phyloP scores from a whole-genome alignment of 805 yeast genomes.

The Saturnispora kantuleensis region DNA sequence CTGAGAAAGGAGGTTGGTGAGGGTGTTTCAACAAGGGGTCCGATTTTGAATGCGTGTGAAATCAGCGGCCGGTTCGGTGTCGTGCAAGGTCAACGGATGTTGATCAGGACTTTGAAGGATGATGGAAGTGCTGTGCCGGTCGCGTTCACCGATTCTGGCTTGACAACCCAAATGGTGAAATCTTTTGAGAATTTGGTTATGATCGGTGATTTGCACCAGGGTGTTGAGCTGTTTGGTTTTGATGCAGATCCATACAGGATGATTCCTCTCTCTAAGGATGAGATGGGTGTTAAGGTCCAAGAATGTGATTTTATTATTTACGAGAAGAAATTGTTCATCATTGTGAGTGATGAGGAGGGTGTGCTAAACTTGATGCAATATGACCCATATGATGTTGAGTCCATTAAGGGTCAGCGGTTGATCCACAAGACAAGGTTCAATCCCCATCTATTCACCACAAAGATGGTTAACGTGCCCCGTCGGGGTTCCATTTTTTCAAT shows the following conservation, averaged over 20 bases:
- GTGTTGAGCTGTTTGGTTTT: constrained; percentile 76
- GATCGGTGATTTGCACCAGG: constrained; percentile 70
- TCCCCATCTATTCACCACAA: constrained; percentile 50
- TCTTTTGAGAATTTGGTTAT: constrained; percentile 74
- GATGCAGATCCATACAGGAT: constrained; percentile 92
- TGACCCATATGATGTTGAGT: constrained; percentile 85
- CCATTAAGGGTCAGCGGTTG: constrained; percentile 70
- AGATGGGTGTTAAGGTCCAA: constrained; percentile 48
- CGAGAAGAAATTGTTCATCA: constrained; percentile 57
- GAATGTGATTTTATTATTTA: constrained; percentile 69
- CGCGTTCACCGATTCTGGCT: constrained; percentile 82
- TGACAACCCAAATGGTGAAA: constrained; percentile 70
- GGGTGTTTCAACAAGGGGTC: constrained; percentile 67
- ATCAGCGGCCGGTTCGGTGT: constrained; percentile 75
- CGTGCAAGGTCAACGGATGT: constrained; percentile 74
- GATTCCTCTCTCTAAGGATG: constrained; percentile 68
- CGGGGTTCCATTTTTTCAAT: constrained; percentile 21
- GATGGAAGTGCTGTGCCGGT: constrained; percentile 85
- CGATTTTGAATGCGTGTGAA: constrained; percentile 68
- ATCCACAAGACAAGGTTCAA: constrained; percentile 63
- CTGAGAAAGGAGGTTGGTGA: constrained; percentile 54
- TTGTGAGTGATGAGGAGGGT: constrained; percentile 59
- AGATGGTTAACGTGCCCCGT: constrained; percentile 39
- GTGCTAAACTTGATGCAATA: constrained; percentile 68
- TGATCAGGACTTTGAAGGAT: constrained; percentile 67